phyloP scores from a whole-genome alignment of 176 grass and related monocot species.

The Carex myosuroides region DNA sequence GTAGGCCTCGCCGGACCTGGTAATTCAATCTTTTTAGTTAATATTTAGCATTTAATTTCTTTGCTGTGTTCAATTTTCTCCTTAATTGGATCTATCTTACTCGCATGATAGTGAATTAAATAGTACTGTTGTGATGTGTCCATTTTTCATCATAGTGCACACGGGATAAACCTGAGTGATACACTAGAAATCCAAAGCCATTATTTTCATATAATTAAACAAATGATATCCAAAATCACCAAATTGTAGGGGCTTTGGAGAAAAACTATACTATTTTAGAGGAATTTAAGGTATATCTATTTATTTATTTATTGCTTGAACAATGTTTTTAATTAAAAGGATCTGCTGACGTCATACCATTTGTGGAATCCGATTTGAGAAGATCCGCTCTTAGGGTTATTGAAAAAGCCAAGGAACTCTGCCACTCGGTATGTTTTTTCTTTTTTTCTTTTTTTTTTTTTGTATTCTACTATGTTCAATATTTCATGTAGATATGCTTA shows the following conservation, averaged over 20 bases:
- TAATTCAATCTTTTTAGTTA: background rate
- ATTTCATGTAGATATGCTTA: background rate
- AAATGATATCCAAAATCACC: background rate
- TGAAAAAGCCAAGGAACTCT: constrained; percentile 56
- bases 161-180: background rate
- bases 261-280: background rate
- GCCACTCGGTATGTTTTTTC: constrained; percentile 21
- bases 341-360: constrained; percentile 51
- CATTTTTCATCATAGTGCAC: background rate
- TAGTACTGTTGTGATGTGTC: background rate
- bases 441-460: background rate
- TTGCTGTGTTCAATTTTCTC: background rate
- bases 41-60: background rate
- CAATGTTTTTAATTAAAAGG: constrained; percentile 23
- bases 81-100: too few species aligned
- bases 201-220: background rate
- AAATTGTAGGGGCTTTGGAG: background rate
- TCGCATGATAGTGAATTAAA: background rate
- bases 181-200: background rate
- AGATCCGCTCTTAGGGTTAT: constrained; percentile 32
- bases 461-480: background rate
- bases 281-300: background rate
- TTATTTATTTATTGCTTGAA: background rate
- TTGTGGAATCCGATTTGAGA: constrained; percentile 62
- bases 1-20: constrained; percentile 61